Conservation (phyloP, 2,329 filamentous ascomycete species). For the Coniella lustricola region DNA sequence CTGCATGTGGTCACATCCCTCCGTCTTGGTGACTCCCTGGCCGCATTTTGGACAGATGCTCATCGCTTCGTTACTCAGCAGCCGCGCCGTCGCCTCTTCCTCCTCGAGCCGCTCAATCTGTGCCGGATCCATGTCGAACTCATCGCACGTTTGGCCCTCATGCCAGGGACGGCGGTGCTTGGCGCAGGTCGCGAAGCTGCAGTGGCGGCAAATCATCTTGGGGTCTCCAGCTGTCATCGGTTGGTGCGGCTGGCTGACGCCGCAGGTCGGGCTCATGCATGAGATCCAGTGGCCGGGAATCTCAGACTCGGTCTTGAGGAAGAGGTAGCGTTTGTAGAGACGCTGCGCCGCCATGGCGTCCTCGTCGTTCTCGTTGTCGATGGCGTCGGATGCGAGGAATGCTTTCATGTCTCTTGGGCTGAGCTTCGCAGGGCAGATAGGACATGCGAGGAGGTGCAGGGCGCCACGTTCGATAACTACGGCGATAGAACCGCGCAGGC, state of each 20-base stretch:
- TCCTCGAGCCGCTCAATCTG: slow-evolving; percentile 15
- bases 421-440: slow-evolving; percentile 13
- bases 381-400: not conserved
- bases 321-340: slow-evolving; percentile 9
- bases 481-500: slow-evolving; percentile 12
- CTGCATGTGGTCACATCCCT: slow-evolving; percentile 12
- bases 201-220: slow-evolving; percentile 13
- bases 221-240: not conserved
- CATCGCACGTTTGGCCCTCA: slow-evolving; percentile 8
- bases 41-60: slow-evolving; percentile 15
- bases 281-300: slow-evolving; percentile 15
- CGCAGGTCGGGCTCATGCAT: slow-evolving; percentile 11
- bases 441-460: slow-evolving; percentile 11
- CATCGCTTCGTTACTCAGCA: slow-evolving; percentile 4
- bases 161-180: slow-evolving; percentile 14
- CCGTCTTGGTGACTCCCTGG: slow-evolving; percentile 14
- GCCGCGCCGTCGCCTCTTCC: slow-evolving; percentile 14
- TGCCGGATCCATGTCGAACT: slow-evolving; percentile 10
- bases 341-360: too few species aligned
- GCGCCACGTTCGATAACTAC: slow-evolving; percentile 9
- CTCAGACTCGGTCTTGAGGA: slow-evolving; percentile 12
- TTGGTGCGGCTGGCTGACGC: slow-evolving; percentile 11
- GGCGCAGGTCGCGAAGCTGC: slow-evolving; percentile 8
- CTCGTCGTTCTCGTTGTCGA: not conserved
- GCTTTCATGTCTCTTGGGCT: slow-evolving; percentile 1